Evolutionary conservation across 1,139 yeast species (phyloP).

Genomic region (Suhomyces maxii): DNA sequence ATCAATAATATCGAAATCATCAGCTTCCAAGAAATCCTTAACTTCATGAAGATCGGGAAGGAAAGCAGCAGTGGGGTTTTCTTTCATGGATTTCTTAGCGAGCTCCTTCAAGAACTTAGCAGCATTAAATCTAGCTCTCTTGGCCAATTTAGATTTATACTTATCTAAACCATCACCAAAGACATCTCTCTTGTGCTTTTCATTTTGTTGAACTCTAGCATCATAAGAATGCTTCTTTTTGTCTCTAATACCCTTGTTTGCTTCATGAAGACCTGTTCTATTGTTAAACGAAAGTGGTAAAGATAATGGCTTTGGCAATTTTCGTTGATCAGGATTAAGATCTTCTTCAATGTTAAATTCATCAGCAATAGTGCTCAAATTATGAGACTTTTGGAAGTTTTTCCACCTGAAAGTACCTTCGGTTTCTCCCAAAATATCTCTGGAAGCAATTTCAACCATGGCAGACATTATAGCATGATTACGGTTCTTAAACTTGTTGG

Average conservation of each 20-base stretch:
- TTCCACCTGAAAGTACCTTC: constrained; percentile 53
- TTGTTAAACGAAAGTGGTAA: constrained; percentile 75
- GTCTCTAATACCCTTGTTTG: constrained; percentile 81
- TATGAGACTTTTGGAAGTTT: constrained; percentile 26
- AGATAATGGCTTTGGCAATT: constrained; percentile 34
- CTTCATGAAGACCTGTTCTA: constrained; percentile 74
- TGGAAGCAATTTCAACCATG: constrained; percentile 70
- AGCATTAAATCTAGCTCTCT: constrained; percentile 53
- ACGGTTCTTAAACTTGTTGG: constrained; percentile 35
- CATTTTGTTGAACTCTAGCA: constrained; percentile 70
- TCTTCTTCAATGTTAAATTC: constrained; percentile 30
- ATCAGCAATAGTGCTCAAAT: constrained; percentile 20
- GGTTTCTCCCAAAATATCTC: constrained; percentile 56
- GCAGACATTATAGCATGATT: constrained; percentile 52
- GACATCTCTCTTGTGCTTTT: constrained; percentile 67
- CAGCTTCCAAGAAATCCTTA: constrained; percentile 51
- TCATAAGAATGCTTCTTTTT: constrained; percentile 79
- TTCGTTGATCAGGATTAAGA: constrained; percentile 24
- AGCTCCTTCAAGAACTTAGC: constrained; percentile 54
- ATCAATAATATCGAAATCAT: constrained; percentile 37
- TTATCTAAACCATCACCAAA: constrained; percentile 73
- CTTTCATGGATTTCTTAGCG: constrained; percentile 48
- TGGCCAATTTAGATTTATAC: constrained; percentile 47
- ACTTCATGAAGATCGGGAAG: constrained; percentile 63
- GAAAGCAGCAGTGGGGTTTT: constrained; percentile 39